phyloP scores from a whole-genome alignment of 768 basidiomycete genomes.

The Dentipellis fragilis region DNA sequence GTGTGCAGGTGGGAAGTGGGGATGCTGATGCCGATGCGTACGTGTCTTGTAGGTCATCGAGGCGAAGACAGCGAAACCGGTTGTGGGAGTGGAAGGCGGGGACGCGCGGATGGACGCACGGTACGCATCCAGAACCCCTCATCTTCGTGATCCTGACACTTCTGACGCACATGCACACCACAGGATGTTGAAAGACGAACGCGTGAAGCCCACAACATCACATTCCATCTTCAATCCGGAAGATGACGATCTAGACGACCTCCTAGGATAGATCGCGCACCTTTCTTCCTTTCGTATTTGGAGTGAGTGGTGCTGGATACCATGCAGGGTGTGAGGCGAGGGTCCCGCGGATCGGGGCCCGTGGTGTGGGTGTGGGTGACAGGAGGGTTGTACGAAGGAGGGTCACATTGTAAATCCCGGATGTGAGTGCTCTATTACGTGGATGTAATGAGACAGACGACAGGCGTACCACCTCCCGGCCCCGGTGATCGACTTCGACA shows the following conservation, averaged over 20 bases:
- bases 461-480: too few species aligned
- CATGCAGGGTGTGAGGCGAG: too few species aligned
- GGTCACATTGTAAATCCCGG: too few species aligned
- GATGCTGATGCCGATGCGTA: not conserved
- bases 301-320: too few species aligned
- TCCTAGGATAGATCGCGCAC: conserved; percentile 22
- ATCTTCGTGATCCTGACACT: not conserved
- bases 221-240: conserved; percentile 36
- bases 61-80: conserved; percentile 83
- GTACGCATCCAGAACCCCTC: conserved; percentile 31
- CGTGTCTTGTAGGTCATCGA: conserved; percentile 64
- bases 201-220: conserved; percentile 43
- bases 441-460: too few species aligned
- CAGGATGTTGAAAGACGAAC: conserved; percentile 88
- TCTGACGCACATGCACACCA: not conserved
- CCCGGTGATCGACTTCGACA: too few species aligned
- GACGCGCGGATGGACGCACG: conserved; percentile 82
- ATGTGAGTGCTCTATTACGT: too few species aligned
- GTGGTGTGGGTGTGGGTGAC: too few species aligned
- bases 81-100: conserved; percentile 82
- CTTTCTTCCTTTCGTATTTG: too few species aligned
- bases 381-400: too few species aligned
- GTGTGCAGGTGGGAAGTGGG: not conserved
- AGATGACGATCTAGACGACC: conserved; percentile 31
- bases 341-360: too few species aligned